Conservation (phyloP, 768 basidiomycete genomes). For the Mycena crocata region DNA sequence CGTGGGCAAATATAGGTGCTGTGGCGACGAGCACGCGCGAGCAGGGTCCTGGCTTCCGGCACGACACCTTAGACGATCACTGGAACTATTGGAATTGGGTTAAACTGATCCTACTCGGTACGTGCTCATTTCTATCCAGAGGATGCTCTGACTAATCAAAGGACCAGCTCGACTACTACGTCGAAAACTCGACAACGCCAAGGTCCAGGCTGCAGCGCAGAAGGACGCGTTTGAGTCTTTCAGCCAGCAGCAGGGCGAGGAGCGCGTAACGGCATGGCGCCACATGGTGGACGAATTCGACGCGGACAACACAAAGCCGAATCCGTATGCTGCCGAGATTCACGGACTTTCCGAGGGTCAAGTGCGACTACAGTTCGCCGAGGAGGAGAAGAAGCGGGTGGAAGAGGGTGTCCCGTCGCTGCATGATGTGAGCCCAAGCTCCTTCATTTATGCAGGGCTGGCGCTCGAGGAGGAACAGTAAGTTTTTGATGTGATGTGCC, state of each 20-base stretch:
- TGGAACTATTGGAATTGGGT: conserved; percentile 52
- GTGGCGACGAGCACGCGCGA: conserved; percentile 43
- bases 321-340: too few species aligned
- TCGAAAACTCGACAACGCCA: background rate
- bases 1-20: too few species aligned
- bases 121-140: too few species aligned
- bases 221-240: background rate
- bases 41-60: conserved; percentile 43
- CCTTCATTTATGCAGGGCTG: too few species aligned
- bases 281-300: conserved; percentile 21
- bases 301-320: background rate
- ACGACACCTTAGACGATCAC: conserved; percentile 50
- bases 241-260: background rate
- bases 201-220: conserved; percentile 3
- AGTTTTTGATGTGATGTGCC: too few species aligned
- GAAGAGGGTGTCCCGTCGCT: too few species aligned
- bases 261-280: background rate
- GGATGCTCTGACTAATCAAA: too few species aligned
- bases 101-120: conserved; percentile 41
- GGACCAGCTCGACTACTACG: conserved; percentile 20
- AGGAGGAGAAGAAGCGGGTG: too few species aligned
- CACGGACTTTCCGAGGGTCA: too few species aligned
- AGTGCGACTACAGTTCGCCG: too few species aligned
- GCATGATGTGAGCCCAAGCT: too few species aligned
- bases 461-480: too few species aligned